Evolutionary conservation across 1,284 basidiomycete species (phyloP).

Genomic region (Boletellus sp.): DNA sequence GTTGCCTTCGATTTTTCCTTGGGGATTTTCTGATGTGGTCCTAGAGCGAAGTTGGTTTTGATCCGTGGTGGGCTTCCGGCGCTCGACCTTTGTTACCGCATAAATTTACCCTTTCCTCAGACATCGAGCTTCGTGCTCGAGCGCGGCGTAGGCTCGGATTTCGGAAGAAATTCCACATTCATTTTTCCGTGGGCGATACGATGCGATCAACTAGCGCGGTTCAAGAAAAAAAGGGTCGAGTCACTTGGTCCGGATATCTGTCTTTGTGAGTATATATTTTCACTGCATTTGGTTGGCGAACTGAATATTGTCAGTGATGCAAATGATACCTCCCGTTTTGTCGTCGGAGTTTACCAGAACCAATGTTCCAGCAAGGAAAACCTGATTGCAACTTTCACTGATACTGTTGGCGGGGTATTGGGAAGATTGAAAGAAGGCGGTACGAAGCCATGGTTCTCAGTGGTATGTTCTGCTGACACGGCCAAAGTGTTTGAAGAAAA

Average conservation of each 20-base stretch:
- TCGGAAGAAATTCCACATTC: neutral
- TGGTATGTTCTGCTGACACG: constrained; percentile 1
- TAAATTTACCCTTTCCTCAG: neutral
- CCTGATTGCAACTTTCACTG: neutral
- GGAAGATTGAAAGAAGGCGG: constrained; percentile 1
- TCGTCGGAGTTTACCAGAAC: constrained; percentile 1
- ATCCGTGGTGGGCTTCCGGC: neutral
- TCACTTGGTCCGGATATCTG: neutral
- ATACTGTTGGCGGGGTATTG: neutral
- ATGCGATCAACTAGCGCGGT: neutral
- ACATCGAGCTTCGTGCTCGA: constrained; percentile 1
- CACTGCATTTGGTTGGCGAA: too few relatives aligned
- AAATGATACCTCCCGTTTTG: neutral
- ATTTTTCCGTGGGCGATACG: neutral
- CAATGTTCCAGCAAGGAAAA: neutral
- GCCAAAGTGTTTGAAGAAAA: constrained; percentile 16
- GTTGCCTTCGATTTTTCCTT: neutral
- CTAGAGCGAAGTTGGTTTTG: neutral
- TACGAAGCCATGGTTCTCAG: neutral
- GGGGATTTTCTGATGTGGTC: neutral
- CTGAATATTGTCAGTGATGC: constrained; percentile 1
- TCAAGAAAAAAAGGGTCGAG: neutral
- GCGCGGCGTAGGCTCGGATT: neutral
- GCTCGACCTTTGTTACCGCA: neutral
- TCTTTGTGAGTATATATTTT: neutral